Percentiles rank a stretch among this genome's conserved stretches.
Evolutionary conservation across 139 green algal species (phyloP).

Genomic region (Parachlorella kessleri): DNA sequence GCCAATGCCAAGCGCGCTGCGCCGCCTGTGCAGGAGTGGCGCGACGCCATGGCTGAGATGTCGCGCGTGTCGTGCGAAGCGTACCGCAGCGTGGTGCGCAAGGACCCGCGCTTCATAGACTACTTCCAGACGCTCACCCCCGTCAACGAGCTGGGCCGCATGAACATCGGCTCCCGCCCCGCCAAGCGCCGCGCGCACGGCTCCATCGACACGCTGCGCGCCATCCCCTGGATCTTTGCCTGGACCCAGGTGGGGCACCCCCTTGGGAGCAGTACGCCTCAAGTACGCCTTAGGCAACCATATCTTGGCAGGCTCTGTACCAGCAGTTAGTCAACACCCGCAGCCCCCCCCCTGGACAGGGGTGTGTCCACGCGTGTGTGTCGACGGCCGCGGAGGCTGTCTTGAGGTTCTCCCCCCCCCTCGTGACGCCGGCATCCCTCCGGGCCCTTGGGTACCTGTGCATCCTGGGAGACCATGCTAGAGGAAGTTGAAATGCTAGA

Average conservation of each 20-base stretch:
- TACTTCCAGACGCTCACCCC: constrained; percentile 94
- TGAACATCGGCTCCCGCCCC: constrained; percentile 96
- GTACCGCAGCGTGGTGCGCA: constrained; percentile 67
- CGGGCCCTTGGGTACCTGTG: no score
- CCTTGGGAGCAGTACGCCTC: no score
- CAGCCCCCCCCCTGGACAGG: no score
- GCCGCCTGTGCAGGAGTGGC: constrained; percentile 52
- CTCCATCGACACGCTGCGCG: constrained; percentile 89
- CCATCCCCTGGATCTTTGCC: constrained; percentile 99
- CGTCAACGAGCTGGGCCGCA: constrained; percentile 92
- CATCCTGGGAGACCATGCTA: no score
- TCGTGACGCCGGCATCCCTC: no score
- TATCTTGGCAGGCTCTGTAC: no score
- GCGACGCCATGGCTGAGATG: constrained; percentile 84
- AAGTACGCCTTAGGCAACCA: no score
- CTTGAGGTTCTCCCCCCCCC: neutral
- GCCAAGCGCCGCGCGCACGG: constrained; percentile 75
- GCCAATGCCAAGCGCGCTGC: no score
- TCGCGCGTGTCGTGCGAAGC: constrained; percentile 60
- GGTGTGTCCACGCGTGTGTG: no score
- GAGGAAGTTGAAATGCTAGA: no score
- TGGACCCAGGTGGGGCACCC: constrained; percentile 96
- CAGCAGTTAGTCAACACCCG: no score
- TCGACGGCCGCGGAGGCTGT: neutral
- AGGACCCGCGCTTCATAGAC: constrained; percentile 76